Evolutionary conservation across 2,329 filamentous ascomycete genomes (phyloP).

Genomic region (Cordyceps javanica): DNA sequence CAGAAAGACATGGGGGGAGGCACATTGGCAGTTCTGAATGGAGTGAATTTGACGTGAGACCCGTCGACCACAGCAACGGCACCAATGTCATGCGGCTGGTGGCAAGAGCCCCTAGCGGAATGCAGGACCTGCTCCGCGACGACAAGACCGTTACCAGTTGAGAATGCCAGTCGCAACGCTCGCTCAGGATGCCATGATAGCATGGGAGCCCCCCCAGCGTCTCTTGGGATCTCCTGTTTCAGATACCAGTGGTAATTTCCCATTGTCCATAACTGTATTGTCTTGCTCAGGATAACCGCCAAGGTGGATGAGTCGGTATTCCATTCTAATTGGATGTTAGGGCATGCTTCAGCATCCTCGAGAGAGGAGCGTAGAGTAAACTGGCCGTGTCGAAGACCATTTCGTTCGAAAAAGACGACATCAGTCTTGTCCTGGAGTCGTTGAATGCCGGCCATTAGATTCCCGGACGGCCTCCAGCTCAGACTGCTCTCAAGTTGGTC

Average conservation of each 20-base stretch:
- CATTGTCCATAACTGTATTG: slow-evolving; percentile 92
- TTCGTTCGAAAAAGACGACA: slow-evolving; percentile 93
- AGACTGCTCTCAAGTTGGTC: slow-evolving; percentile 81
- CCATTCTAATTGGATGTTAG: slow-evolving; percentile 68
- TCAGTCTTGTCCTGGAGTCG: slow-evolving; percentile 63
- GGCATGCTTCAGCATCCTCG: slow-evolving; percentile 47
- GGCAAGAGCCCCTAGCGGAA: slow-evolving; percentile 61
- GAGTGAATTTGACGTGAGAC: slow-evolving; percentile 71
- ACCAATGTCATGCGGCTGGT: slow-evolving; percentile 69
- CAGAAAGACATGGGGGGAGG: slow-evolving; percentile 90
- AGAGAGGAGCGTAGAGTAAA: slow-evolving; percentile 70
- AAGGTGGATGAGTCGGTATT: slow-evolving; percentile 89
- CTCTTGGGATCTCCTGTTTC: slow-evolving; percentile 72
- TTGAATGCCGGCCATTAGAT: slow-evolving; percentile 83
- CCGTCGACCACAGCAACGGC: slow-evolving; percentile 83
- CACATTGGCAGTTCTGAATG: slow-evolving; percentile 74
- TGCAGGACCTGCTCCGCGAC: slow-evolving; percentile 63
- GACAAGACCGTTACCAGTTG: slow-evolving; percentile 44
- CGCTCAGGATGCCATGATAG: slow-evolving; percentile 84
- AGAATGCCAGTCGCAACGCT: slow-evolving; percentile 59
- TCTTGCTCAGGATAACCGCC: slow-evolving; percentile 67
- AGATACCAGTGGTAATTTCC: slow-evolving; percentile 98
- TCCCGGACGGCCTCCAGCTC: slow-evolving; percentile 88
- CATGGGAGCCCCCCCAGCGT: slow-evolving; percentile 22
- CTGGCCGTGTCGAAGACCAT: slow-evolving; percentile 92